These are phyloP conservation scores for Penicillium capsulatum DNA, from an alignment of 2,329 filamentous ascomycete genomes.

Conservation along the genomic window DNA sequence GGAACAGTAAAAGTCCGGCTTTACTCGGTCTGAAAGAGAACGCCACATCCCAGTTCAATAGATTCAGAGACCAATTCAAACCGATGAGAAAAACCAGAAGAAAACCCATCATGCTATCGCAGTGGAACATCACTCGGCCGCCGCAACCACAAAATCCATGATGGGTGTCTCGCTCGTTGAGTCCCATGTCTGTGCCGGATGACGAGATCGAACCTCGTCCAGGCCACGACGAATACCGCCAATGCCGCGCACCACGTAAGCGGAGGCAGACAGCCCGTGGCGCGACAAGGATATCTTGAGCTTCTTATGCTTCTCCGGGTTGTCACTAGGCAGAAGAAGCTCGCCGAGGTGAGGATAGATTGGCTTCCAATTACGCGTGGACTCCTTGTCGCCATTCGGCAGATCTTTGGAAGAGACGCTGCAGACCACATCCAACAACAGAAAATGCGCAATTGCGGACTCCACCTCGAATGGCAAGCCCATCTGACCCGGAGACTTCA, in stretches of 20 bases:
- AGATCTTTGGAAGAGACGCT: slow-evolving; percentile 23
- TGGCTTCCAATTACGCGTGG: not conserved
- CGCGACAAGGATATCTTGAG: slow-evolving; percentile 30
- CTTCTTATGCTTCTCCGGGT: slow-evolving; percentile 27
- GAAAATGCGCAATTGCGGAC: slow-evolving; percentile 32
- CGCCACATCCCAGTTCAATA: no score
- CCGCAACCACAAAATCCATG: slow-evolving; percentile 27
- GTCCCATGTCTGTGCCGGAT: slow-evolving; percentile 24
- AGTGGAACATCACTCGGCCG: slow-evolving; percentile 2
- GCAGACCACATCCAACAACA: slow-evolving; percentile 38
- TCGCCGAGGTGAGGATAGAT: slow-evolving; percentile 37
- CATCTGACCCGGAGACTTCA: slow-evolving; percentile 33
- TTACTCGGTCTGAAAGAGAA: no score
- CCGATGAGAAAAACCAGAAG: no score
- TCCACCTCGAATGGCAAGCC: slow-evolving; percentile 34
- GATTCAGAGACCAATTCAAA: no score
- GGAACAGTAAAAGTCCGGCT: no score
- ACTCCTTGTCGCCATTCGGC: not conserved
- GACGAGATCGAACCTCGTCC: slow-evolving; percentile 9
- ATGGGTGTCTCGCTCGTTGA: slow-evolving; percentile 13
- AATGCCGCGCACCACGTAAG: slow-evolving; percentile 15
- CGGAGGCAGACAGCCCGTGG: slow-evolving; percentile 24
- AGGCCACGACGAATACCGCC: slow-evolving; percentile 16
- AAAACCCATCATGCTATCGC: no score
- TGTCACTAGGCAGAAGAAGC: slow-evolving; percentile 21